phyloP scores from a whole-genome alignment of 108 stramenopile genomes.

The Cyclotella sp. region DNA sequence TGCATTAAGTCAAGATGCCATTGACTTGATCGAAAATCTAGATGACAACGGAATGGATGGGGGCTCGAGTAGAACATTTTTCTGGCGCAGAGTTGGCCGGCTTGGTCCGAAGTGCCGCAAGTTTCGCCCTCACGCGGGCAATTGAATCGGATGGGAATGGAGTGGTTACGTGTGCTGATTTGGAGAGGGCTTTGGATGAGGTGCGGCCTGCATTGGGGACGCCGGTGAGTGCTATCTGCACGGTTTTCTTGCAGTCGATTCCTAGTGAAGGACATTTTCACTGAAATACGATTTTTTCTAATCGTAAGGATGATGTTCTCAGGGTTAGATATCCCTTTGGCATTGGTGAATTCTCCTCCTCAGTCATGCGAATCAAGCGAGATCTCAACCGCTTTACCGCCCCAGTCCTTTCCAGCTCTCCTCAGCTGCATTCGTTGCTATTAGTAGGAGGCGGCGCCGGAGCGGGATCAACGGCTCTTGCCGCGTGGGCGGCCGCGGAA shows the following conservation, averaged over 20 bases:
- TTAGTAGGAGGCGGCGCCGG: slow-evolving; percentile 63
- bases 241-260: too few relatives aligned
- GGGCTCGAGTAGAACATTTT: slow-evolving; percentile 78
- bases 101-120: slow-evolving; percentile 85
- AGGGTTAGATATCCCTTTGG: slow-evolving; percentile 68
- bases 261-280: too few relatives aligned
- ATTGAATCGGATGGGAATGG: slow-evolving; percentile 52
- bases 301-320: slow-evolving; percentile 62
- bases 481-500: slow-evolving; percentile 63
- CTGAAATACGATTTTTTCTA: neutral
- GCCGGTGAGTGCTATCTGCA: slow-evolving; percentile 20
- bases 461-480: slow-evolving; percentile 24
- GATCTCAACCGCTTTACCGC: slow-evolving; percentile 71
- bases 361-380: slow-evolving; percentile 64
- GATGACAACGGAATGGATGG: slow-evolving; percentile 64
- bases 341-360: slow-evolving; percentile 64
- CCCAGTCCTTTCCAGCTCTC: slow-evolving; percentile 36
- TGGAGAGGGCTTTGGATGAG: slow-evolving; percentile 66
- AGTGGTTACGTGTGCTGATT: slow-evolving; percentile 56
- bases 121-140: slow-evolving; percentile 76
- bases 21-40: slow-evolving; percentile 63
- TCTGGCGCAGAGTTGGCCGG: slow-evolving; percentile 93
- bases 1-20: slow-evolving; percentile 60
- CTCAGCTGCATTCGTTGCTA: slow-evolving; percentile 67
- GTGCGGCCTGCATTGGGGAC: slow-evolving; percentile 77